Evolutionary conservation across 2,329 filamentous ascomycete species (phyloP), one percentile per base, ranked within the genome.

Genomic region (Penicillium sp.): DNA sequence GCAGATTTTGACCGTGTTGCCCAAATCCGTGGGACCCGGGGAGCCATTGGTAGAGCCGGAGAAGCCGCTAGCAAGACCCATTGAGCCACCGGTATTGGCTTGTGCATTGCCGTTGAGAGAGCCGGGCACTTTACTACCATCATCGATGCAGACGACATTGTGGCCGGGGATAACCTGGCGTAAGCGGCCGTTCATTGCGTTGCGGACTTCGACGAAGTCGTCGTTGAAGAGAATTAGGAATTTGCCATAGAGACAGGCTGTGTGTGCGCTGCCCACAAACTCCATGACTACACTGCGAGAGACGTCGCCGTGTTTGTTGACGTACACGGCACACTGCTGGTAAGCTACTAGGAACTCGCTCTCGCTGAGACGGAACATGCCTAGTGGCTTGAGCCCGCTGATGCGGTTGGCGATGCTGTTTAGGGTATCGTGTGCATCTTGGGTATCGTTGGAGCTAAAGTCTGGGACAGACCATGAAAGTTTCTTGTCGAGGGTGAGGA

Each of bases 271-370:
- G 63, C 94, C 94, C n/a, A 96, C 94, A 73, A 97, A 99, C 71
- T 97, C 92, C 92, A 99, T 96, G 68, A 97, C 92, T 56, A 97
- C 90, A 29, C 89, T 91, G 44, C 95, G 89, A 38, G 87, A 93
- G 29, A 99, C 91, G 59, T 99, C 94, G 63, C 94, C 94, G 74
- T 97, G 92, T 76, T 97, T 97, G 79, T 99, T 95, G 70, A 97
- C 89, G 69, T 97, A 99, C 9, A 99, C 92, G 18, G 92, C 94
- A 66, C 93, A 97, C 74, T 97, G 92, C 74, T 95, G 90, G 73
- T 97, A 99, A 37, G 89, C 90, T 47, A 97, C 85, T 26, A 99
- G 79, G 75, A 97, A 99, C 72, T 96, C 94, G 55, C 89, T 89
- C 57, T 95, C 90, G 62, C 89, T 92, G 53, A 99, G 85, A 39